These are phyloP conservation scores for Fusarium verrucosum DNA, from an alignment of 2,329 filamentous ascomycete genomes.

Conservation along the genomic window DNA sequence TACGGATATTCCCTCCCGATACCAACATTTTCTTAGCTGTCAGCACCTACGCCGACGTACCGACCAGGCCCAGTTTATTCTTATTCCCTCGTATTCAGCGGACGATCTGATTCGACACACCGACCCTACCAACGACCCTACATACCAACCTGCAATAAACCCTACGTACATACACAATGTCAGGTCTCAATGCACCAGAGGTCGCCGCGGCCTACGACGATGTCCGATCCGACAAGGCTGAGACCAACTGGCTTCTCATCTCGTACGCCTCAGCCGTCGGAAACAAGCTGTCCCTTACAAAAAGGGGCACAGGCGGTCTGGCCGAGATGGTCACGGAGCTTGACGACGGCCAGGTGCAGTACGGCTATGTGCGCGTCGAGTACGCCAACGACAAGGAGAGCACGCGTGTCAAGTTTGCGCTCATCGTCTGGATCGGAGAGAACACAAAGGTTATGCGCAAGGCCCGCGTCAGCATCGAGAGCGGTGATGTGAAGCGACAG, in stretches of 20 bases:
- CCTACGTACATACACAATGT: constrained; percentile 51
- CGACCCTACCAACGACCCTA: constrained; percentile 1
- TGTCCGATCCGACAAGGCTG: constrained; percentile 72
- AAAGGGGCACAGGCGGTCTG: constrained; percentile 69
- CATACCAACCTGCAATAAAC: not conserved
- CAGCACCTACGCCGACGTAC: not conserved
- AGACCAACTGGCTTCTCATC: constrained; percentile 73
- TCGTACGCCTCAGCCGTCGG: constrained; percentile 66
- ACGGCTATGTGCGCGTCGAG: constrained; percentile 72
- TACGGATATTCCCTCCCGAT: not conserved
- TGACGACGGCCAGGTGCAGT: constrained; percentile 69
- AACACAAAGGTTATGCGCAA: constrained; percentile 74
- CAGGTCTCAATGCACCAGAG: constrained; percentile 65
- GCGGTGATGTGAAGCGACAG: constrained; percentile 70
- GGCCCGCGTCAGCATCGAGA: constrained; percentile 73
- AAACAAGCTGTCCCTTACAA: constrained; percentile 64
- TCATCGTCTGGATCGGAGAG: constrained; percentile 75
- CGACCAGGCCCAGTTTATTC: constrained; percentile 33
- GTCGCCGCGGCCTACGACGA: constrained; percentile 72
- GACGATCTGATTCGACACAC: constrained; percentile 24
- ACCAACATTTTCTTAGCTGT: constrained; percentile 10
- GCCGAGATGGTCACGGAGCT: constrained; percentile 65
- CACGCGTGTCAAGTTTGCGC: constrained; percentile 72
- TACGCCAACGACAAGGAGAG: constrained; percentile 77
- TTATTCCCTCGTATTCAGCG: constrained; percentile 12